Percentiles rank a stretch among this genome's conserved stretches.
Conservation (phyloP, 2,329 filamentous ascomycete species). For the Stemphylium vesicarium region DNA sequence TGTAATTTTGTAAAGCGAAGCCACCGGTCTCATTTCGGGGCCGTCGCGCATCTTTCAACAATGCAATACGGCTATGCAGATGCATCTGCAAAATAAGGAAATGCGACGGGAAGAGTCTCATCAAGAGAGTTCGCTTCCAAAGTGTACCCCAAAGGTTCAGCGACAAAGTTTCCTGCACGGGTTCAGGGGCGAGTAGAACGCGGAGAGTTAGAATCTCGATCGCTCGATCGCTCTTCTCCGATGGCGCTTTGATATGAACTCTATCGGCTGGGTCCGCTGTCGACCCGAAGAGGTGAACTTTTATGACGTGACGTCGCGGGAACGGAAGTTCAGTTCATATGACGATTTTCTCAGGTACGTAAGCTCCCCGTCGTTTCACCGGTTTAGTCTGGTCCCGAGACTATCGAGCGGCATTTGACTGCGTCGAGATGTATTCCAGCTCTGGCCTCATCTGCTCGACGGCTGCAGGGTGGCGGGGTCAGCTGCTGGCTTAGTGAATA, state of each 20-base stretch:
- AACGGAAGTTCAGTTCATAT: not conserved
- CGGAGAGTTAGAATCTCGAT: not conserved
- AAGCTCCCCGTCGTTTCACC: not conserved
- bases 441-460: not conserved
- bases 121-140: not conserved
- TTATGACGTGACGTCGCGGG: constrained; percentile 6
- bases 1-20: not conserved
- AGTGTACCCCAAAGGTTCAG: not conserved
- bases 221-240: not conserved
- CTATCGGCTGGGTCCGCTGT: constrained; percentile 2
- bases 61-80: not conserved
- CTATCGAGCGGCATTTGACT: not conserved
- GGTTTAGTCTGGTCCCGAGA: not conserved
- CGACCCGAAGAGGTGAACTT: not conserved
- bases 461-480: not conserved
- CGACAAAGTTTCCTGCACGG: not conserved
- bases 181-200: not conserved
- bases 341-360: not conserved
- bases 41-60: not conserved
- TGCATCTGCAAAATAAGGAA: not conserved
- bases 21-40: not conserved
- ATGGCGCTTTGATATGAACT: not conserved
- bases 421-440: not conserved
- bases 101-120: not conserved
- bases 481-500: not conserved